These are phyloP conservation scores for Sclerotinia nivalis DNA, from an alignment of 2,329 filamentous ascomycete genomes.

Conservation along the genomic window DNA sequence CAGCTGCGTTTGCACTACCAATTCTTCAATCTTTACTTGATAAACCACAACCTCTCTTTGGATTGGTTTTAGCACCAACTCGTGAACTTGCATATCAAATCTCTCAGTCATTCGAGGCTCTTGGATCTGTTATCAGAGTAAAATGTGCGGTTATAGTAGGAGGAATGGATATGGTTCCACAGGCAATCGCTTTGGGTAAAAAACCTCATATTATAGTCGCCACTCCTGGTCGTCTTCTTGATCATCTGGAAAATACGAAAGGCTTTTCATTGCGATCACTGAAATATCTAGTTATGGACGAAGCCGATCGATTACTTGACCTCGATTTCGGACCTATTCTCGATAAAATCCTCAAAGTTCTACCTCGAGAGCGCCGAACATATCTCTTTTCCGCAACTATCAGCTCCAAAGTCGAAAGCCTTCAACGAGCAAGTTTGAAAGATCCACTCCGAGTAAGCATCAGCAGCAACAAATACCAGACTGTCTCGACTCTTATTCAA, in stretches of 20 bases:
- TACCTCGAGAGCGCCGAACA: conserved; percentile 76
- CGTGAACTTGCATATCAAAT: conserved; percentile 94
- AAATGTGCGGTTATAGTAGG: conserved; percentile 85
- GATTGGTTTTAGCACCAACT: conserved; percentile 88
- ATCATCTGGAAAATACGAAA: conserved; percentile 95
- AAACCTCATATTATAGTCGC: conserved; percentile 93
- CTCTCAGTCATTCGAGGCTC: conserved; percentile 79
- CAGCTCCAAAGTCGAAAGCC: conserved; percentile 86
- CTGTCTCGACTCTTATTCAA: conserved; percentile 84
- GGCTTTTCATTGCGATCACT: conserved; percentile 82
- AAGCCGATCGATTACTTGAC: conserved; percentile 88
- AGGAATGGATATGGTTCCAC: conserved; percentile 93
- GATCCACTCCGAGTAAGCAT: conserved; percentile 84
- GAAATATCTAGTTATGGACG: conserved; percentile 92
- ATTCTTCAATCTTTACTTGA: conserved; percentile 90
- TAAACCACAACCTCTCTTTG: conserved; percentile 81
- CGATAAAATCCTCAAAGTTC: conserved; percentile 88
- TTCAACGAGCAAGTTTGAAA: conserved; percentile 84
- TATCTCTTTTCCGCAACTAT: conserved; percentile 95
- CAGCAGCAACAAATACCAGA: conserved; percentile 82
- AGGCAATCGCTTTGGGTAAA: conserved; percentile 89
- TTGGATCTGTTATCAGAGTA: conserved; percentile 86
- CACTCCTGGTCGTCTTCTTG: conserved; percentile 83
- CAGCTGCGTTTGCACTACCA: conserved; percentile 88
- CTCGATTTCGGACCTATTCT: conserved; percentile 92